Evolutionary conservation across 2,329 filamentous ascomycete genomes (phyloP).

Genomic region (Keithomyces neogunnii): DNA sequence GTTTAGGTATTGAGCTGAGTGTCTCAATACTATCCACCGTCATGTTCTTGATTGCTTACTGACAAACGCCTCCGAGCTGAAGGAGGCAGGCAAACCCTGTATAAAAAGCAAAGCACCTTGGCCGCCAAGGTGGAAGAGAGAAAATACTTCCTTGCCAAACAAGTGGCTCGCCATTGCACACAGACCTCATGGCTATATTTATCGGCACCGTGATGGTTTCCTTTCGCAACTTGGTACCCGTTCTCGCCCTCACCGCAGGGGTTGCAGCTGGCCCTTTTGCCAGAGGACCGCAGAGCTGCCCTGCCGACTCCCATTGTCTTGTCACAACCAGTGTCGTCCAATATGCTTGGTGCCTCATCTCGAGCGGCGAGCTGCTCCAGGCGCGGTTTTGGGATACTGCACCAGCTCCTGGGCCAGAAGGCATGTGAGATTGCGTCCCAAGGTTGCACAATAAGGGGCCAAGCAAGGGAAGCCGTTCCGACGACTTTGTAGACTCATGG

Average conservation of each 20-base stretch:
- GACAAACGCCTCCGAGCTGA: neutral
- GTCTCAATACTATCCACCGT: neutral
- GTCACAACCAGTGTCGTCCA: constrained; percentile 49
- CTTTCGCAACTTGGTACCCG: constrained; percentile 8
- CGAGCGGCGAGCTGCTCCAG: constrained; percentile 60
- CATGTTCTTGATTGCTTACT: neutral
- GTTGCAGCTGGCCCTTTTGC: constrained; percentile 4
- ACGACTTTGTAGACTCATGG: constrained; percentile 47
- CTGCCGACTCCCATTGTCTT: constrained; percentile 43
- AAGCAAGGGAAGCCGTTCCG: too few relatives aligned
- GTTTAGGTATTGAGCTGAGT: neutral
- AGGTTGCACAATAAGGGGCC: neutral
- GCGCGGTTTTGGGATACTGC: constrained; percentile 72
- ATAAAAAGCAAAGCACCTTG: neutral
- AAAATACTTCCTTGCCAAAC: neutral
- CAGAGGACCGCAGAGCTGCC: constrained; percentile 13
- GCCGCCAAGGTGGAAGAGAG: neutral
- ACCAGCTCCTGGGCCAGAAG: constrained; percentile 52
- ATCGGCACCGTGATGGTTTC: constrained; percentile 6
- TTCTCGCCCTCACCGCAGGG: constrained; percentile 10
- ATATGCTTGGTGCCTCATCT: constrained; percentile 65
- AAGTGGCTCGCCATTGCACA: neutral
- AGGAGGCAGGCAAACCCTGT: neutral
- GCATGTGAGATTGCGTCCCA: constrained; percentile 7
- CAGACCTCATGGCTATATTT: too few relatives aligned